These are phyloP conservation scores for Botrytis sinoallii DNA, from an alignment of 2,329 filamentous ascomycete genomes.

Conservation along the genomic window DNA sequence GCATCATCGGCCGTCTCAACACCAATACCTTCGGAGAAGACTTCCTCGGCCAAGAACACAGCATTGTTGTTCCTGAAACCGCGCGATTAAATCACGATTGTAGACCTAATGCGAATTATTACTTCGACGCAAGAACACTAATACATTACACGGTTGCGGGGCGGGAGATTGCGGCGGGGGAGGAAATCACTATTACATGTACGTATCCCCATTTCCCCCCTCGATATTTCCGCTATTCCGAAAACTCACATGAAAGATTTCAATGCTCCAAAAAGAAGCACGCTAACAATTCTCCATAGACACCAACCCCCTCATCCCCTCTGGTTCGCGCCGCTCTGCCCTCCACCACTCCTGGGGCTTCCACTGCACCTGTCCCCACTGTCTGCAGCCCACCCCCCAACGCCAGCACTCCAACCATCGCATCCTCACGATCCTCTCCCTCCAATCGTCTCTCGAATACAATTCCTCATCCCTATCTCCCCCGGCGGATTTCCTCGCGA, in stretches of 20 bases:
- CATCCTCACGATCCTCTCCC: background rate
- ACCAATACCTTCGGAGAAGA: conserved; percentile 28
- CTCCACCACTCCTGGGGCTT: conserved; percentile 41
- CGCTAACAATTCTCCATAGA: conserved; percentile 20
- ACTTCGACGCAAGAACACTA: background rate
- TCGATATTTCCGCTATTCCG: too few species aligned
- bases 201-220: background rate
- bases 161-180: conserved; percentile 37
- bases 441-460: background rate
- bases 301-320: conserved; percentile 35
- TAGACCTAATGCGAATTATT: conserved; percentile 37
- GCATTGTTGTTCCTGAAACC: conserved; percentile 22
- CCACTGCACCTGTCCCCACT: conserved; percentile 39
- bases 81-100: conserved; percentile 43
- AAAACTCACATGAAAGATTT: too few species aligned
- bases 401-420: background rate
- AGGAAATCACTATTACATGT: background rate
- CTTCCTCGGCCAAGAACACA: conserved; percentile 22
- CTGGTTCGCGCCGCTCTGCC: conserved; percentile 31
- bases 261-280: too few species aligned
- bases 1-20: conserved; percentile 26
- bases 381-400: conserved; percentile 18
- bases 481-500: background rate
- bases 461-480: background rate
- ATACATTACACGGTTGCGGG: conserved; percentile 39